Base-by-base conservation (phyloP, 345 rosid species). In the Arabis alpina region DNA sequence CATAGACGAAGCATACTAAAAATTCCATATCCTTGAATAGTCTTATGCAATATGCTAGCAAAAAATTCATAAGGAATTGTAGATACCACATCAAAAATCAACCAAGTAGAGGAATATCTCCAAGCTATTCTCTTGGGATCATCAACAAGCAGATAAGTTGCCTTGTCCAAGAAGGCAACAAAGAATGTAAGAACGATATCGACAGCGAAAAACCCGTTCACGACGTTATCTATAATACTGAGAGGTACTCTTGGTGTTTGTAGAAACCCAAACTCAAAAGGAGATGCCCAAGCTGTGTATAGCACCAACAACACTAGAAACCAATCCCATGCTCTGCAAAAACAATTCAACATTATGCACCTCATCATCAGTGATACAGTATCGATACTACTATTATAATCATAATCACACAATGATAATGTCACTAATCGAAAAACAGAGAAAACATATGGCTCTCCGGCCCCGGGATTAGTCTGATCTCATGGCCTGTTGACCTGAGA, bases 221-320 rank as follows among this genome's bases (percentile, higher is more conserved):
- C 97, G 12, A 80, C 58, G 6, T 90, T 90, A 51, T 90, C 95
- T 0, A 77, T 12, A 56, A 84, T 61, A 6, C 84, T 77, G 9
- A 92, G 88, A 14, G 74, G 73, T 4, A 69, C 68, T 3, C 40
- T 47, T 4, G 96, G 95, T 15, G 49, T 77, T 10, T 61, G 70
- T 6, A 90, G 72, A 72, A 78, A 92, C 1, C 95, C 98, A n/a
- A 88, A 85, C 71, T 90, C 98, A 71, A 90, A 92, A 3, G 97
- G 95, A 2, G 93, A 88, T 3, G 84, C 98, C 97, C 98, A 92
- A 4, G 97, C 90, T 0, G 95, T 86, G 80, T 92, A 92, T 61
- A 87, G 80, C 25, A 92, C 98, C 19, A 92, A 75, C 34, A 90
- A 63, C 34, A 84, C 91, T 70, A 92, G 75, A 64, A 83, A 90